Evolutionary conservation across 768 basidiomycete species (phyloP).

Genomic region (Panaeolus cyanescens): DNA sequence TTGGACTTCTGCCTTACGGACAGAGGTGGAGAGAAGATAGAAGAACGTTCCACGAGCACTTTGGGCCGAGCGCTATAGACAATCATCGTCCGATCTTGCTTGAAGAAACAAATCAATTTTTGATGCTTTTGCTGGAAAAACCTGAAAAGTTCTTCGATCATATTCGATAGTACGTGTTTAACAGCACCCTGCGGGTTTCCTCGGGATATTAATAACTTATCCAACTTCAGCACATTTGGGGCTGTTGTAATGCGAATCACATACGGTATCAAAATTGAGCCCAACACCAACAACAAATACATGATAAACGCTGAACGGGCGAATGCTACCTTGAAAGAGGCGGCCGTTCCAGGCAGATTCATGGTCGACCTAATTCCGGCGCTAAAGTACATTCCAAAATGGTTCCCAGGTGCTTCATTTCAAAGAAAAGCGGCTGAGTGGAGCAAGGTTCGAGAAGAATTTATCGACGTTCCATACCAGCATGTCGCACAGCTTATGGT

Average conservation of each 20-base stretch:
- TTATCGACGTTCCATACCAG: neutral
- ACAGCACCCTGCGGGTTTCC: no score
- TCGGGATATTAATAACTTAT: no score
- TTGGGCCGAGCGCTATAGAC: slow-evolving; percentile 24
- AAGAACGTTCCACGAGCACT: slow-evolving; percentile 32
- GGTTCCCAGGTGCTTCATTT: slow-evolving; percentile 10
- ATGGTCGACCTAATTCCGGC: slow-evolving; percentile 12
- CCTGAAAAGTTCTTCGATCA: slow-evolving; percentile 11
- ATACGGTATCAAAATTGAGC: slow-evolving; percentile 10
- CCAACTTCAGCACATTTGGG: neutral
- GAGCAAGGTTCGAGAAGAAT: neutral
- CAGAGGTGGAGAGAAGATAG: slow-evolving; percentile 35
- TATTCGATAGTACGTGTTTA: slow-evolving; percentile 12
- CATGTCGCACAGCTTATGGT: neutral
- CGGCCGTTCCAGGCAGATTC: slow-evolving; percentile 6
- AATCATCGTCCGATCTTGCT: slow-evolving; percentile 27
- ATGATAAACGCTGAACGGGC: slow-evolving; percentile 6
- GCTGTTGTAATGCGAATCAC: neutral
- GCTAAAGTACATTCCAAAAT: slow-evolving; percentile 11
- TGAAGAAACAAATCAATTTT: slow-evolving; percentile 25
- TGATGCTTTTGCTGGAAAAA: slow-evolving; percentile 21
- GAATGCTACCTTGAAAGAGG: neutral
- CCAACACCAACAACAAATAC: slow-evolving; percentile 14
- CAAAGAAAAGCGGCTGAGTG: neutral
- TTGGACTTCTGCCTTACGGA: slow-evolving; percentile 34